A percentile compares a stretch with the other conserved stretches of the same genome.
Conservation (phyloP, 306 rosid species). For the Trifolium dubium region DNA sequence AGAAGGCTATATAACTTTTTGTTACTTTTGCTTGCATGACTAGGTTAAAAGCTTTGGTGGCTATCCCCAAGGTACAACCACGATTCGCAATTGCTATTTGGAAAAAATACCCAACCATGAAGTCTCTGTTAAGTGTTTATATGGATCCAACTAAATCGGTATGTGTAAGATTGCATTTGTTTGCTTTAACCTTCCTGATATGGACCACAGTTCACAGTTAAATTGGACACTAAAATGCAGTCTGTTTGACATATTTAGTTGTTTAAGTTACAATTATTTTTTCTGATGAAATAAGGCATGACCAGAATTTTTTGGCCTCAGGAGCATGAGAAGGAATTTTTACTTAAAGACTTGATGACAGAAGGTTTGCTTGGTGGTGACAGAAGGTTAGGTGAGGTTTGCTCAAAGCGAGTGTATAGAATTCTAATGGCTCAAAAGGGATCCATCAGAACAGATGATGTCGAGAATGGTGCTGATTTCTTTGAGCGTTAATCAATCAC, state of each 20-base stretch:
- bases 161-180: slow-evolving; percentile 39
- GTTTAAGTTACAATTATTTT: slow-evolving; percentile 4
- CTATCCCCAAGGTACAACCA: slow-evolving; percentile 96
- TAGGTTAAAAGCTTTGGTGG: slow-evolving; percentile 94
- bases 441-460: slow-evolving; percentile 75
- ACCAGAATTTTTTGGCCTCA: slow-evolving; percentile 41
- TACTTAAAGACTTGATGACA: slow-evolving; percentile 72
- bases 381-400: slow-evolving; percentile 84
- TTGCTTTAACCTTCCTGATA: slow-evolving; percentile 37
- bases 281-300: slow-evolving; percentile 23
- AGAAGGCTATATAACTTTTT: neutral
- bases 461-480: slow-evolving; percentile 90
- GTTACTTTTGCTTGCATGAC: slow-evolving; percentile 37
- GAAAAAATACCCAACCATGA: slow-evolving; percentile 94
- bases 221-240: slow-evolving; percentile 30
- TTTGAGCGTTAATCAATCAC: slow-evolving; percentile 50
- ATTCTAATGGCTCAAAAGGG: slow-evolving; percentile 82
- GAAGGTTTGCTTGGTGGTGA: slow-evolving; percentile 79
- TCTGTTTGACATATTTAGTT: slow-evolving; percentile 13
- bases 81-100: slow-evolving; percentile 86
- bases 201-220: slow-evolving; percentile 16
- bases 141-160: slow-evolving; percentile 83
- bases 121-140: slow-evolving; percentile 75
- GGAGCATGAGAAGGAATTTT: slow-evolving; percentile 87
- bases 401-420: slow-evolving; percentile 91